Base-by-base conservation (phyloP, 1,284 basidiomycete species). In the Apiotrichum siamense region DNA sequence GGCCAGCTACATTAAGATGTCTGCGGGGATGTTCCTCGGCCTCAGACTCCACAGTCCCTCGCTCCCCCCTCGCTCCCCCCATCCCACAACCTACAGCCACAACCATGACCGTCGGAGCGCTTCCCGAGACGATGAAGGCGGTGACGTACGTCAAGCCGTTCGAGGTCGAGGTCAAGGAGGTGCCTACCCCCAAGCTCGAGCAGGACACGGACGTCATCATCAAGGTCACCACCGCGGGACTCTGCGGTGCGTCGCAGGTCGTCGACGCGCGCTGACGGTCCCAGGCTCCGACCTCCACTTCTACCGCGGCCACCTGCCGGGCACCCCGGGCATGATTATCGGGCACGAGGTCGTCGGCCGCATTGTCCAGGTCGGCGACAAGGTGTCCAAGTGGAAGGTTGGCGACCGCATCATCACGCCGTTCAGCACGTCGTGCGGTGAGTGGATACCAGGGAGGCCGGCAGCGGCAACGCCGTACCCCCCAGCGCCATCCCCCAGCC, bases 291-390 rank as follows among this genome's bases (percentile, higher is more conserved):
- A 91, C 73, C 75, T 90, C 26, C 88, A 92, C 62, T 71, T 81
- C 36, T 90, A 88, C 65, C 78, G 87, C 44, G 86, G 85, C 1
- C 76, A 76, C 27, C 78, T 76, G 43, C 58, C 50, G 17, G n/a
- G 24, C 20, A 15, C 26, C 9, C 49, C 49, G 1, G 63, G 58
- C 20, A 70, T 63, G 52, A 60, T 64, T 41, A 55, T 67, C 41
- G 88, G 89, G 2, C 89, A 93, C 65, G 89, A 93, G 69, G 84
- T 91, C 56, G 79, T 88, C 21, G 88, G 90, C 20, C 80, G 83
- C 65, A 79, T 93, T 20, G 74, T 87, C 29, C 79, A 82, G 21
- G 79, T 89, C 4, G 88, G 89, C n/a, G 70, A 77, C 5, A 83
- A 75, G 57, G 88, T 85, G 63, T 62, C 58, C 23, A 81, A 77